Percentiles rank a stretch among this genome's conserved stretches.
Evolutionary conservation across 495 filamentous ascomycete species (phyloP).

Genomic region (Bryoglossum gracile): DNA sequence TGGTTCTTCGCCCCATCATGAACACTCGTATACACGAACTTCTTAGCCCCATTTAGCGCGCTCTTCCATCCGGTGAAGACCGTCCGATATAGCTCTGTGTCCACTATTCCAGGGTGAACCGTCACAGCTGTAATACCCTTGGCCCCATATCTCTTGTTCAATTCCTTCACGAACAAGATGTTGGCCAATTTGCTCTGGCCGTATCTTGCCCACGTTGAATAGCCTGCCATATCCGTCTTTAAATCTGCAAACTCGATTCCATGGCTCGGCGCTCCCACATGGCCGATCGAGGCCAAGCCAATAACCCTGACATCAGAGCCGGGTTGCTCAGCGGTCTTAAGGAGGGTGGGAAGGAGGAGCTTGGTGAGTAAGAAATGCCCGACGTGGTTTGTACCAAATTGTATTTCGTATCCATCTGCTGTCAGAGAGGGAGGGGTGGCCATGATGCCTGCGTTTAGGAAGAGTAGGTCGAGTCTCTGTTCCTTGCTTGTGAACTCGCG

Average conservation of each 20-base stretch:
- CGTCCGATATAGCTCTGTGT: conserved; percentile 11
- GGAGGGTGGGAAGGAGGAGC: conserved; percentile 52
- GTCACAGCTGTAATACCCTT: conserved; percentile 41
- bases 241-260: conserved; percentile 35
- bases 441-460: conserved; percentile 69
- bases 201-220: conserved; percentile 40
- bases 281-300: conserved; percentile 30
- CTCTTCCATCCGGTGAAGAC: conserved; percentile 8
- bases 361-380: conserved; percentile 62
- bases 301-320: conserved; percentile 40
- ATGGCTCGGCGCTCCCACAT: conserved; percentile 28
- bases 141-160: conserved; percentile 50
- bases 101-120: conserved; percentile 61
- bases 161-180: conserved; percentile 53
- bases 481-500: conserved; percentile 14
- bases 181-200: conserved; percentile 63
- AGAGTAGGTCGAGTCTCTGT: conserved; percentile 45
- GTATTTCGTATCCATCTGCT: conserved; percentile 56
- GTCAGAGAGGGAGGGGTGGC: conserved; percentile 39
- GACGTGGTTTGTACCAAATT: conserved; percentile 64
- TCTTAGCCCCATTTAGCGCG: background rate
- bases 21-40: conserved; percentile 14
- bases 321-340: conserved; percentile 30
- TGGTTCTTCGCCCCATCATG: conserved; percentile 49
- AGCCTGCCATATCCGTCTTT: conserved; percentile 28